Percentiles rank a stretch among this genome's conserved stretches.
Conservation (phyloP, 2,329 filamentous ascomycete genomes). For the Aspergillus ibericus region DNA sequence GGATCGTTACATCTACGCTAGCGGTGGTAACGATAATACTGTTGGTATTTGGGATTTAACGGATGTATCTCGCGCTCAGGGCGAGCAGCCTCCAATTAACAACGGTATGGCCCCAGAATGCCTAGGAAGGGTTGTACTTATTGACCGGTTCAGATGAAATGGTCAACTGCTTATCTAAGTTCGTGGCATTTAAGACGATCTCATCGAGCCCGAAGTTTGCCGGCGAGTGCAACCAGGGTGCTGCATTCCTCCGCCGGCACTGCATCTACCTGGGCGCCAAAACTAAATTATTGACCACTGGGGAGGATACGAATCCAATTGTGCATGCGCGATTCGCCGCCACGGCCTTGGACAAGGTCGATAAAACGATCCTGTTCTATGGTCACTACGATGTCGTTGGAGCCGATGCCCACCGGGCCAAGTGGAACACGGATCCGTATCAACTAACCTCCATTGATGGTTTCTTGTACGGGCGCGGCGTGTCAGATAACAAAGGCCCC, state of each 20-base stretch:
- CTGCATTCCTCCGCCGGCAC: slow-evolving; percentile 82
- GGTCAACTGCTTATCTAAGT: slow-evolving; percentile 74
- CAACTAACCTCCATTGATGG: slow-evolving; percentile 85
- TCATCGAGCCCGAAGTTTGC: slow-evolving; percentile 83
- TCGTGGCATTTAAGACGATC: slow-evolving; percentile 88
- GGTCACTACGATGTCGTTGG: slow-evolving; percentile 97
- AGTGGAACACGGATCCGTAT: slow-evolving; percentile 88
- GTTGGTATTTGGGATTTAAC: slow-evolving; percentile 84
- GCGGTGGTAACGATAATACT: slow-evolving; percentile 87
- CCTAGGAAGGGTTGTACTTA: background rate
- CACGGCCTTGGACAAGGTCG: slow-evolving; percentile 61
- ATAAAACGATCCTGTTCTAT: slow-evolving; percentile 92
- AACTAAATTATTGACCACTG: slow-evolving; percentile 85
- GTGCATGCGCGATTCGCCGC: slow-evolving; percentile 87
- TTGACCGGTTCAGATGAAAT: slow-evolving; percentile 51
- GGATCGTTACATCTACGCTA: slow-evolving; percentile 80
- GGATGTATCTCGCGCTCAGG: slow-evolving; percentile 52
- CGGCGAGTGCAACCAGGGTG: slow-evolving; percentile 88
- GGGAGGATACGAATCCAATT: slow-evolving; percentile 81
- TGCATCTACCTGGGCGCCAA: slow-evolving; percentile 90
- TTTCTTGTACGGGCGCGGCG: slow-evolving; percentile 92
- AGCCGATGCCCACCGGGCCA: slow-evolving; percentile 76
- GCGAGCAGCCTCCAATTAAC: slow-evolving; percentile 52
- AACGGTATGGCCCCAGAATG: slow-evolving; percentile 48
- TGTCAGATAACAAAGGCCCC: slow-evolving; percentile 96